Conservation (phyloP, 164 flowering plant species). For the Aristolochia contorta region DNA sequence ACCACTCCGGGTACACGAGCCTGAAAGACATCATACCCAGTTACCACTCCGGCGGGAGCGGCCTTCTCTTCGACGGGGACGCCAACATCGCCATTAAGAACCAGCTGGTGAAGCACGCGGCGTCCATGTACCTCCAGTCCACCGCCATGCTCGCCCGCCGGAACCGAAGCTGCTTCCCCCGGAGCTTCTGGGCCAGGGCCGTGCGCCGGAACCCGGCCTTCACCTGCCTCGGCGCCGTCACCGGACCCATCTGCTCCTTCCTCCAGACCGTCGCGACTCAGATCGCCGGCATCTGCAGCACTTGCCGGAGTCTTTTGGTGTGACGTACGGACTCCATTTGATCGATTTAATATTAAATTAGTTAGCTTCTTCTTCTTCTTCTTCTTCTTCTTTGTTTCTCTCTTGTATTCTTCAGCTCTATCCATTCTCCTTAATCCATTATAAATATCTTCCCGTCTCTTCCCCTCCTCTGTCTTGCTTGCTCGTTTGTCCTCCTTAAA, state of each 20-base stretch:
- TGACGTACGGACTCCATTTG: background rate
- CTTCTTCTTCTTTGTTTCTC: too few relatives aligned
- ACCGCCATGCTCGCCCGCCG: constrained; percentile 20
- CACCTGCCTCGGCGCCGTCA: background rate
- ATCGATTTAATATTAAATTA: too few relatives aligned
- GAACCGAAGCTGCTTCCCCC: constrained; percentile 25
- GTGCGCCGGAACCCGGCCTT: constrained; percentile 6
- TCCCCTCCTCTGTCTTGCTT: too few relatives aligned
- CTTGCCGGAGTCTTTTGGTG: background rate
- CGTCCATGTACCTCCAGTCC: constrained; percentile 56
- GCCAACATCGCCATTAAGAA: constrained; percentile 34
- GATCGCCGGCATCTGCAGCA: constrained; percentile 12
- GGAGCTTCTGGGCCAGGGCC: constrained; percentile 17
- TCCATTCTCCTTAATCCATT: too few relatives aligned
- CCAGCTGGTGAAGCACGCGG: constrained; percentile 53
- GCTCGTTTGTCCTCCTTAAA: too few relatives aligned
- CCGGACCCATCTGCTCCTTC: background rate
- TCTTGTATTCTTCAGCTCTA: too few relatives aligned
- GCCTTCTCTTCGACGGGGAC: constrained; percentile 18
- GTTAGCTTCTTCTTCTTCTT: too few relatives aligned
- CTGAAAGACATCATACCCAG: constrained; percentile 30
- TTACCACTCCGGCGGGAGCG: background rate
- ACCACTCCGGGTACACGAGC: constrained; percentile 38
- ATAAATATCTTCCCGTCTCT: too few relatives aligned
- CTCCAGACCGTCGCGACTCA: background rate